phyloP scores from a whole-genome alignment of 371 early-diverging fungal genomes.

The Gilbertella persicaria region DNA sequence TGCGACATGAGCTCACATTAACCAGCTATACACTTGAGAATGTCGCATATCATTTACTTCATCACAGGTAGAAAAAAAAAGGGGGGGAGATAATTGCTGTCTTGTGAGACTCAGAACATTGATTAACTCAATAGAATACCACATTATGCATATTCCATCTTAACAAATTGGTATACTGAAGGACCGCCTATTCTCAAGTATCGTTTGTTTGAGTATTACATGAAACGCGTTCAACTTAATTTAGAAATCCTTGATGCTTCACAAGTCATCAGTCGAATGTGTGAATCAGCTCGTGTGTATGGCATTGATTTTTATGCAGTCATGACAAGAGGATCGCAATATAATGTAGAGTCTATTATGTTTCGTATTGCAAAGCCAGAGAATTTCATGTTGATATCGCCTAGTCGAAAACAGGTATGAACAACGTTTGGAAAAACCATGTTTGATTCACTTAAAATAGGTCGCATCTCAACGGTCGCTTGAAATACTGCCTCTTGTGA shows the following conservation, averaged over 20 bases:
- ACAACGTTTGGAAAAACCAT: too few species aligned
- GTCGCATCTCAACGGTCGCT: slow-evolving; percentile 73
- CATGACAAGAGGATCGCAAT: slow-evolving; percentile 88
- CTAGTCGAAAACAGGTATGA: slow-evolving; percentile 67
- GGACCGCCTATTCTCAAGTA: slow-evolving; percentile 53
- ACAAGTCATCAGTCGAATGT: slow-evolving; percentile 68
- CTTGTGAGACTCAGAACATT: too few species aligned
- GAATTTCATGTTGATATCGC: slow-evolving; percentile 64
- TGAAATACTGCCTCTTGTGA: slow-evolving; percentile 83
- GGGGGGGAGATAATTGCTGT: too few species aligned
- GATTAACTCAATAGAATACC: slow-evolving; percentile 60
- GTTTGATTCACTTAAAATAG: slow-evolving; percentile 16
- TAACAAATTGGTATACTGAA: slow-evolving; percentile 67
- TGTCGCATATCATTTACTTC: slow-evolving; percentile 69
- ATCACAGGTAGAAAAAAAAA: slow-evolving; percentile 54
- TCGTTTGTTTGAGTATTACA: slow-evolving; percentile 64
- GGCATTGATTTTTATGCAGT: slow-evolving; percentile 88
- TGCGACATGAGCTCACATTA: slow-evolving; percentile 71
- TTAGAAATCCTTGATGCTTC: slow-evolving; percentile 75
- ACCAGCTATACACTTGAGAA: slow-evolving; percentile 81
- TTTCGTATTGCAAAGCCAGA: slow-evolving; percentile 84
- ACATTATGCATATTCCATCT: slow-evolving; percentile 53
- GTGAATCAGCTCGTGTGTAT: slow-evolving; percentile 86
- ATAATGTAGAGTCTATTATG: slow-evolving; percentile 87
- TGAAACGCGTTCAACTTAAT: slow-evolving; percentile 67